These are phyloP conservation scores for Eucalyptus grandis DNA, from an alignment of 345 rosid species.

Conservation along the genomic window DNA sequence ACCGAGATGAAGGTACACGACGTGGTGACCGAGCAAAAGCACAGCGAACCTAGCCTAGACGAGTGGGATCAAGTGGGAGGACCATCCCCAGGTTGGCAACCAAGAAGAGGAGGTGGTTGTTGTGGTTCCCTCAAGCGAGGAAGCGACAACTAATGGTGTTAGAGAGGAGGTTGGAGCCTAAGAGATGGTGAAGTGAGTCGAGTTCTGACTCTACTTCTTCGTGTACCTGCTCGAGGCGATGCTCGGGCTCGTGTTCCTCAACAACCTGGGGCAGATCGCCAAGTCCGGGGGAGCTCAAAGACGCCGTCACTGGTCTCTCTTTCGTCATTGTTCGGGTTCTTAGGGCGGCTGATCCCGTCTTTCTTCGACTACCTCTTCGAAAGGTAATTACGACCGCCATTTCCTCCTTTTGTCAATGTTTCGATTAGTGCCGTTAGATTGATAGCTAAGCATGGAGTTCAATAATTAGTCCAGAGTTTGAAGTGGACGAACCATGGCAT, in stretches of 20 bases:
- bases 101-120: not conserved
- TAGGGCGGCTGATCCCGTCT: slow-evolving; percentile 82
- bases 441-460: not conserved
- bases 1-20: too few species aligned
- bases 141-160: not conserved
- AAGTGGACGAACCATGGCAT: not conserved
- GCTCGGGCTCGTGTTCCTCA: slow-evolving; percentile 59
- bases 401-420: not conserved
- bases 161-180: slow-evolving; percentile 63
- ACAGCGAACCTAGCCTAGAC: too few species aligned
- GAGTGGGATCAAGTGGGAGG: not conserved
- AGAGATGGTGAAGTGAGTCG: slow-evolving; percentile 34
- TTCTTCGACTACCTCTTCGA: slow-evolving; percentile 44
- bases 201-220: slow-evolving; percentile 71
- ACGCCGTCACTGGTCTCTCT: slow-evolving; percentile 56
- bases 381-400: slow-evolving; percentile 15
- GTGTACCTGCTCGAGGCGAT: slow-evolving; percentile 65
- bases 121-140: not conserved
- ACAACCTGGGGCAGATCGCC: slow-evolving; percentile 87
- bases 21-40: too few species aligned
- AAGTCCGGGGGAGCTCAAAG: slow-evolving; percentile 52
- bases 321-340: slow-evolving; percentile 76
- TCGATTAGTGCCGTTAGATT: not conserved
- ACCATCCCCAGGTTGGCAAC: not conserved
- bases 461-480: not conserved